phyloP scores from a whole-genome alignment of 2,329 filamentous ascomycete species.

The Colletotrichum chlorophyti region DNA sequence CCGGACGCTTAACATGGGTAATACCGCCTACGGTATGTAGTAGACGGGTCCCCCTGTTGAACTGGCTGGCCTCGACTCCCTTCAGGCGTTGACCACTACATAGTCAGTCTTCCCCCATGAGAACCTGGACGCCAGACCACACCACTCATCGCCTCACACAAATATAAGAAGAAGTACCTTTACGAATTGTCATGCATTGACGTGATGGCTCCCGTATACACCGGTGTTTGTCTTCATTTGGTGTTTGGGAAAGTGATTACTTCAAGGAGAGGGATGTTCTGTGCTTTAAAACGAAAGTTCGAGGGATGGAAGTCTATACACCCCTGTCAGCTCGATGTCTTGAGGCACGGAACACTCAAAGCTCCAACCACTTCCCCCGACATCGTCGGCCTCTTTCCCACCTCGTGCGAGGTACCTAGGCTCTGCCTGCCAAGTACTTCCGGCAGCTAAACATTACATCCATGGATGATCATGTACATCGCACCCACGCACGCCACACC shows the following conservation, averaged over 20 bases:
- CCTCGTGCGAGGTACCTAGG: too few species aligned
- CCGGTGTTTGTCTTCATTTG: too few species aligned
- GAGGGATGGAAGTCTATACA: too few species aligned
- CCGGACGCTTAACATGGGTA: background rate
- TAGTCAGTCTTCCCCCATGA: constrained; percentile 14
- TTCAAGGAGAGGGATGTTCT: background rate
- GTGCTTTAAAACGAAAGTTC: too few species aligned
- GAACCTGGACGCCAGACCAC: too few species aligned
- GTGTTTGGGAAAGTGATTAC: too few species aligned
- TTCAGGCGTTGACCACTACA: constrained; percentile 13
- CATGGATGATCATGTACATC: constrained; percentile 2
- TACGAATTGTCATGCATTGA: too few species aligned
- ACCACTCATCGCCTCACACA: constrained; percentile 22
- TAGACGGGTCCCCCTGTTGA: background rate
- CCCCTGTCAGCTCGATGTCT: too few species aligned
- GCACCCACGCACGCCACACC: constrained; percentile 10
- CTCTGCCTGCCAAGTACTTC: constrained; percentile 14
- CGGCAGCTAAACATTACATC: constrained; percentile 9
- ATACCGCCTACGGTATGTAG: background rate
- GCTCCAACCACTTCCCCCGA: background rate
- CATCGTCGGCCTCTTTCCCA: background rate
- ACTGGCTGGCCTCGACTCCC: background rate
- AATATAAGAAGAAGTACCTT: too few species aligned
- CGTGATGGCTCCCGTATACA: too few species aligned
- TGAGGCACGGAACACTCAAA: background rate